Percentiles rank a stretch among this genome's conserved stretches.
These are phyloP conservation scores for Rhizopogon salebrosus DNA, from an alignment of 768 basidiomycete species.

Conservation along the genomic window DNA sequence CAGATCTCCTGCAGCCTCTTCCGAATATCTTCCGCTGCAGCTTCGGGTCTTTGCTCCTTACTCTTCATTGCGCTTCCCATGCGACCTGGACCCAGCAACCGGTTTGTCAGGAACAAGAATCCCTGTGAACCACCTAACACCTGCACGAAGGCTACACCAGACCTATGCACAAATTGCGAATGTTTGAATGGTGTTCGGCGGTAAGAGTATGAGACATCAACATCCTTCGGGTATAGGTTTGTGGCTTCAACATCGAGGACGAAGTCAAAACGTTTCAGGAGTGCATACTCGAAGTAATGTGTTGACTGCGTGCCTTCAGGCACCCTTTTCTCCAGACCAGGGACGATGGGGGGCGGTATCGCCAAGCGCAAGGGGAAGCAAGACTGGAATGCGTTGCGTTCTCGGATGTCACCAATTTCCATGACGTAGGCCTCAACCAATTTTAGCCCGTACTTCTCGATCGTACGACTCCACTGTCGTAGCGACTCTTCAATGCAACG, in stretches of 20 bases:
- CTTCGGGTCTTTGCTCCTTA: conserved; percentile 51
- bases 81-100: conserved; percentile 70
- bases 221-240: conserved; percentile 68
- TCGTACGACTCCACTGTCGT: conserved; percentile 72
- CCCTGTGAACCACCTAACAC: conserved; percentile 75
- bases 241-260: conserved; percentile 80
- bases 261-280: conserved; percentile 75
- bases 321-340: conserved; percentile 61
- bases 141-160: conserved; percentile 88
- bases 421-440: conserved; percentile 92
- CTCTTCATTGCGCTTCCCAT: conserved; percentile 50
- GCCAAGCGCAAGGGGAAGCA: conserved; percentile 81
- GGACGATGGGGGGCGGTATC: conserved; percentile 65
- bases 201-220: conserved; percentile 89
- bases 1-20: conserved; percentile 61
- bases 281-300: conserved; percentile 78
- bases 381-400: conserved; percentile 87
- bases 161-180: conserved; percentile 89
- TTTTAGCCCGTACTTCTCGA: conserved; percentile 86
- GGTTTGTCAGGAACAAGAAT: conserved; percentile 86
- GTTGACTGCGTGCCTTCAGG: conserved; percentile 60
- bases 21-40: conserved; percentile 59
- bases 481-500: conserved; percentile 87
- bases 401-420: conserved; percentile 82
- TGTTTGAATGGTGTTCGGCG: conserved; percentile 71